Evolutionary conservation across 257 asterid genomes (phyloP).

Genomic region (Plantago ovata): DNA sequence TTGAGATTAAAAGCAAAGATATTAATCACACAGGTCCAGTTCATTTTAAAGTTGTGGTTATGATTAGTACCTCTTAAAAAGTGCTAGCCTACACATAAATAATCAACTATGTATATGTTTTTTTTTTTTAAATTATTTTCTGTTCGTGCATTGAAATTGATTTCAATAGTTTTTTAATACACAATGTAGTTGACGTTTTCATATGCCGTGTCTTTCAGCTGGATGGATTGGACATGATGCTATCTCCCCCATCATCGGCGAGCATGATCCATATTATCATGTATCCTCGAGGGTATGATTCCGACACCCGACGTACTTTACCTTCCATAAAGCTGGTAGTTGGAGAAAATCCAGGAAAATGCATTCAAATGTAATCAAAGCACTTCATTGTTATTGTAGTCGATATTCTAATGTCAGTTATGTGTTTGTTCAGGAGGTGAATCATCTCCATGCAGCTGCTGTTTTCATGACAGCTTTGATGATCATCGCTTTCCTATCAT

Average conservation of each 20-base stretch:
- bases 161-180: background rate
- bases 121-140: background rate
- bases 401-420: conserved; percentile 17
- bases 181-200: conserved; percentile 6
- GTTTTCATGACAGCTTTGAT: conserved; percentile 77
- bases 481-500: conserved; percentile 77
- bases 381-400: conserved; percentile 7
- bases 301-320: conserved; percentile 14
- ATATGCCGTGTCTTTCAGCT: conserved; percentile 47
- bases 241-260: conserved; percentile 95
- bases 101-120: background rate
- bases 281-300: conserved; percentile 81
- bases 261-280: conserved; percentile 80
- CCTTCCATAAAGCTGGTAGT: conserved; percentile 14
- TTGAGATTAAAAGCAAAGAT: too few species aligned
- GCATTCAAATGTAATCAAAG: conserved; percentile 3
- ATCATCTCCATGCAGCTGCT: conserved; percentile 87
- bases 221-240: conserved; percentile 98
- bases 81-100: background rate
- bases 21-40: too few species aligned
- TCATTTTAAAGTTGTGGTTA: background rate
- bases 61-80: background rate
- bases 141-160: conserved; percentile 8
- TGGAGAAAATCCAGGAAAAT: background rate
- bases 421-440: conserved; percentile 60